A percentile compares a stretch with the other conserved stretches of the same genome.
Conservation (phyloP, 306 rosid genomes). For the Parietaria judaica region DNA sequence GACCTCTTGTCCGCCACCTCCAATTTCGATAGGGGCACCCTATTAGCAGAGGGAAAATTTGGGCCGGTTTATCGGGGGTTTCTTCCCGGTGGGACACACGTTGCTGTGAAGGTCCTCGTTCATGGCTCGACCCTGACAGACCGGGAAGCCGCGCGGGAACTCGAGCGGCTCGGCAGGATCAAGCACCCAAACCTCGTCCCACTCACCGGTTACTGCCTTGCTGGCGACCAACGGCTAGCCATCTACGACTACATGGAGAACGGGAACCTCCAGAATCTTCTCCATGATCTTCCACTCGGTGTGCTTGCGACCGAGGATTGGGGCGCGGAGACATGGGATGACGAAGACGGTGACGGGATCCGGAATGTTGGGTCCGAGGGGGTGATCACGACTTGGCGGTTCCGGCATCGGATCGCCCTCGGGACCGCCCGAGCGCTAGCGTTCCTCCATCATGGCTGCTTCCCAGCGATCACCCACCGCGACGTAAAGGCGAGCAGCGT, state of each 20-base stretch:
- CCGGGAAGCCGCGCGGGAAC: slow-evolving; percentile 84
- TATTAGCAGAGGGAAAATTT: slow-evolving; percentile 96
- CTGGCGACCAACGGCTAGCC: slow-evolving; percentile 94
- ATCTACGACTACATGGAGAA: slow-evolving; percentile 99
- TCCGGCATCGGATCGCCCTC: slow-evolving; percentile 89
- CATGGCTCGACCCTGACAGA: slow-evolving; percentile 91
- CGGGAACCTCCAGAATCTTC: slow-evolving; percentile 91
- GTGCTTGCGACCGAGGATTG: slow-evolving; percentile 83
- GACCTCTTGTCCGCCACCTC: slow-evolving; percentile 92
- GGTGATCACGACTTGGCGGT: slow-evolving; percentile 68
- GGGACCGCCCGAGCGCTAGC: slow-evolving; percentile 92
- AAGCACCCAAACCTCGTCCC: slow-evolving; percentile 96
- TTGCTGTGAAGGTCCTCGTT: slow-evolving; percentile 89
- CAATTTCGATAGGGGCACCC: slow-evolving; percentile 86
- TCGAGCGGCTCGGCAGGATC: slow-evolving; percentile 91
- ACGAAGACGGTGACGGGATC: slow-evolving; percentile 49
- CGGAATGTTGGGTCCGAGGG: slow-evolving; percentile 80
- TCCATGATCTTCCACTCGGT: slow-evolving; percentile 90
- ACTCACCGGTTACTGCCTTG: slow-evolving; percentile 90
- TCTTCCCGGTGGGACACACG: slow-evolving; percentile 82
- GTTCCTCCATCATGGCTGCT: slow-evolving; percentile 96
- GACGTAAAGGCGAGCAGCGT: slow-evolving; percentile 92
- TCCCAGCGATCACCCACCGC: slow-evolving; percentile 88
- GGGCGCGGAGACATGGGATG: slow-evolving; percentile 98
- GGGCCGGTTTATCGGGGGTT: slow-evolving; percentile 97